These are phyloP conservation scores for Cucurbita argyrosperma DNA, from an alignment of 306 rosid species.

Conservation along the genomic window DNA sequence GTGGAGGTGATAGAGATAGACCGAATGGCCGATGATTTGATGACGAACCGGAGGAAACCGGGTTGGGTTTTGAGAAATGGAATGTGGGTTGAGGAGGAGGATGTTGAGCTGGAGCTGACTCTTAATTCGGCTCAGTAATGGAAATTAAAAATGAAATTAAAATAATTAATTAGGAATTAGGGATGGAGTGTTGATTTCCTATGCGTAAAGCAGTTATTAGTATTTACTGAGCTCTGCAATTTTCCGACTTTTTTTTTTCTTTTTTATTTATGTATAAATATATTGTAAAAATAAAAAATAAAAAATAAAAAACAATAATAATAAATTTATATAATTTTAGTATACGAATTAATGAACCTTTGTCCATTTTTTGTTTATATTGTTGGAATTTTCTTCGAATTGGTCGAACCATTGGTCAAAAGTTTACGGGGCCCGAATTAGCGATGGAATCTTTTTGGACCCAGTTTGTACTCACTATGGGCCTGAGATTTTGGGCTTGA, in stretches of 20 bases:
- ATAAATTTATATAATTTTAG: neutral
- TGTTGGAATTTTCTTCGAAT: neutral
- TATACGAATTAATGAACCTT: neutral
- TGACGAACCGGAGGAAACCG: neutral
- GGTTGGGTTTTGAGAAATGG: neutral
- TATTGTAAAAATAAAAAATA: neutral
- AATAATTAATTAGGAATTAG: neutral
- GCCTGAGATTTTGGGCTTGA: no score
- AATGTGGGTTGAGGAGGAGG: neutral
- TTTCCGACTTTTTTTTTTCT: neutral
- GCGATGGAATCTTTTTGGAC: no score
- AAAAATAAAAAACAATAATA: neutral
- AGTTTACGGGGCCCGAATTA: no score
- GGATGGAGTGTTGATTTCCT: neutral
- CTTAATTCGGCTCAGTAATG: neutral
- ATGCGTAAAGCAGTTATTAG: neutral
- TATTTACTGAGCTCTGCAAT: neutral
- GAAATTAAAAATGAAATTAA: neutral
- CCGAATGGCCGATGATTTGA: neutral
- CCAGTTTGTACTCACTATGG: no score
- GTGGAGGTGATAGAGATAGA: neutral
- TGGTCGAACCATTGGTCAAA: no score
- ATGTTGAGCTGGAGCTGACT: conserved; percentile 1
- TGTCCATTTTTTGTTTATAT: neutral
- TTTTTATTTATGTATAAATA: neutral